Base-by-base conservation (phyloP, 768 basidiomycete species). In the Tylopilus sp. region DNA sequence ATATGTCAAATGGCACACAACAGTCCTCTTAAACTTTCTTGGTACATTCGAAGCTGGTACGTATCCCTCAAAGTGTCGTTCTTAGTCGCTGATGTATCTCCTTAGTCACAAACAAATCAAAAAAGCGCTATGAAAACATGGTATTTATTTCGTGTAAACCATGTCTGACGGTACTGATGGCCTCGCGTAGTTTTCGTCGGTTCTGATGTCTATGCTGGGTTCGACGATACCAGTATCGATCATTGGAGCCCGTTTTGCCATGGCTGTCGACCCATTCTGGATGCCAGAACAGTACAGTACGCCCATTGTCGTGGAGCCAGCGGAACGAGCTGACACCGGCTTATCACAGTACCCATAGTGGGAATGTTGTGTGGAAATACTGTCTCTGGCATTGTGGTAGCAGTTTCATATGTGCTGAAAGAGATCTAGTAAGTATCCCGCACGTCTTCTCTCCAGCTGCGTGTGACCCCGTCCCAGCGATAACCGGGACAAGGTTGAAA, bases 361-460 rank as follows among this genome's bases (percentile, higher is more conserved):
- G 90, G 92, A 8, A 94, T 93, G 92, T 74, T 93, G 3, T 86
- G 89, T 36, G 91, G 91, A 2, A 83, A 80, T 50, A 84, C 89
- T 1, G 86, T 94, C 47, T 85, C 86, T 0, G 83, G 84, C 1
- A 80, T 93, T 8, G 84, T 89, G 3, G 81, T 94, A 1, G 78
- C 85, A 3, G 74, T 86, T 4, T 81, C 79, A 49, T 84, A 79
- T 50, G 78, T 92, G n/a, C 73, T 91, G 42, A 87, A 82, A 56
- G 89, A 93, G 60, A 70, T 95, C 21, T 76, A 81, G 89, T 89
- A 58, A 25, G 84, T 74, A 31, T 34, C 2, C 19, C 26, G 13
- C 19, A 2, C 24, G 14, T 54, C 13, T 11, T 8, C 24, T 11
- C 3, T 37, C 25, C 25, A 16, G 7, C 24, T 33, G 3, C 14